A percentile compares a stretch with the other conserved stretches of the same genome.
phyloP scores from a whole-genome alignment of 2,329 filamentous ascomycete species.

The Fusarium sp. region DNA sequence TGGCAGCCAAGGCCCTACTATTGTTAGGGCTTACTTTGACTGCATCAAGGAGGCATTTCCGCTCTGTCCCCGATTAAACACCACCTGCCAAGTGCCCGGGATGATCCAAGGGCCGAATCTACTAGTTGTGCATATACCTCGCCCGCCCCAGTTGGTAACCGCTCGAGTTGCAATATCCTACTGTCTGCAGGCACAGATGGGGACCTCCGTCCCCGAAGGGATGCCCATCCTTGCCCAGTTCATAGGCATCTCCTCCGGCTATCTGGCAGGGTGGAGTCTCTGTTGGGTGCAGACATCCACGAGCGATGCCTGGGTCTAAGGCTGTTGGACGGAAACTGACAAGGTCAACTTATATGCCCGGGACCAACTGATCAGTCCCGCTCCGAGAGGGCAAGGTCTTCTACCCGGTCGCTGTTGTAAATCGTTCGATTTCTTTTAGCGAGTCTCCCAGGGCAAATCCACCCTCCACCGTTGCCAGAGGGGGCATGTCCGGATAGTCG shows the following conservation, averaged over 20 bases:
- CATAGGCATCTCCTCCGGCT: constrained; percentile 2
- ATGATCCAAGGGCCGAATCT: not conserved
- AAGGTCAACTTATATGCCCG: not conserved
- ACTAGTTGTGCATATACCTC: not conserved
- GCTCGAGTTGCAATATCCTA: constrained; percentile 3
- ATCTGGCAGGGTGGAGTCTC: constrained; percentile 3
- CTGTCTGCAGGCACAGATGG: constrained; percentile 10
- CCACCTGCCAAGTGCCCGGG: not conserved
- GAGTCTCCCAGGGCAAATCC: not conserved
- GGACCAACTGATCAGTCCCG: constrained; percentile 6
- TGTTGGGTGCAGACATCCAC: not conserved
- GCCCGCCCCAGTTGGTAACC: not conserved
- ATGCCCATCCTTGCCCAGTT: constrained; percentile 11
- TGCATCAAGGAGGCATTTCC: constrained; percentile 3
- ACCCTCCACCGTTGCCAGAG: not conserved
- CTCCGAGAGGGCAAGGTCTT: constrained; percentile 1
- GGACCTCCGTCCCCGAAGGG: not conserved
- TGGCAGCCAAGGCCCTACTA: constrained; percentile 4
- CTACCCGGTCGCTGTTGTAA: not conserved
- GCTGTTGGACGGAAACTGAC: constrained; percentile 1
- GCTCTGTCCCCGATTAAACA: constrained; percentile 7
- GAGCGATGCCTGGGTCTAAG: not conserved
- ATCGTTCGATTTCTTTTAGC: constrained; percentile 4
- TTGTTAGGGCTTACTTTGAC: constrained; percentile 5
- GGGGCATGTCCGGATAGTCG: constrained; percentile 16